These are phyloP conservation scores for Yamadazyma epiphylla DNA, from an alignment of 1,139 yeast species.

Conservation along the genomic window DNA sequence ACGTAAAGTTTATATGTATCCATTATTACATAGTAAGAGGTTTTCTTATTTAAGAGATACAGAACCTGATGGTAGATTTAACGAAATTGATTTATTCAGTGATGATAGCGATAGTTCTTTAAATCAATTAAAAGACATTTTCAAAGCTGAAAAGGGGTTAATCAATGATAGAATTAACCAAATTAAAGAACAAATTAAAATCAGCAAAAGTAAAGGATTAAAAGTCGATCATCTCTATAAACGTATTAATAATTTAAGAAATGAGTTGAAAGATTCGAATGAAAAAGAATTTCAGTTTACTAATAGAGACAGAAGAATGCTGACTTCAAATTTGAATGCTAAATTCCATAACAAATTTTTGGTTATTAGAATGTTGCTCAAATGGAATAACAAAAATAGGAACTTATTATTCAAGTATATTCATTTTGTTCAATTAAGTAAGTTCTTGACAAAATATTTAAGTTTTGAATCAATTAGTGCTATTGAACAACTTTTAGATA, in stretches of 20 bases:
- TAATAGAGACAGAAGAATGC: constrained; percentile 9
- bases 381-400: constrained; percentile 41
- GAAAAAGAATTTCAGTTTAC: constrained; percentile 5
- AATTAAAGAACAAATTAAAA: constrained; percentile 19
- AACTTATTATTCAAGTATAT: constrained; percentile 34
- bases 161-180: constrained; percentile 24
- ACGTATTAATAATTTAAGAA: constrained; percentile 20
- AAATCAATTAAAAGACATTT: constrained; percentile 18
- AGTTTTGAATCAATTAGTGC: constrained; percentile 38
- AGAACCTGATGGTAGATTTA: constrained; percentile 13
- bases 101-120: constrained; percentile 10
- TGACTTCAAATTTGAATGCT: constrained; percentile 16
- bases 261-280: constrained; percentile 17
- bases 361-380: constrained; percentile 37
- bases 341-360: constrained; percentile 40
- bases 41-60: constrained; percentile 42
- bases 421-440: constrained; percentile 34
- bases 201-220: constrained; percentile 11
- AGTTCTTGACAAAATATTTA: constrained; percentile 26
- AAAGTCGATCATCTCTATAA: constrained; percentile 12
- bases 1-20: constrained; percentile 23
- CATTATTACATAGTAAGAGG: constrained; percentile 33
- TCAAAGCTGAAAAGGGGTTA: constrained; percentile 25
- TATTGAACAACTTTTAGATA: constrained; percentile 31
- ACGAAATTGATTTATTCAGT: constrained; percentile 11